Evolutionary conservation across 2,329 filamentous ascomycete genomes (phyloP).

Genomic region (Colletotrichum tamarilloi): DNA sequence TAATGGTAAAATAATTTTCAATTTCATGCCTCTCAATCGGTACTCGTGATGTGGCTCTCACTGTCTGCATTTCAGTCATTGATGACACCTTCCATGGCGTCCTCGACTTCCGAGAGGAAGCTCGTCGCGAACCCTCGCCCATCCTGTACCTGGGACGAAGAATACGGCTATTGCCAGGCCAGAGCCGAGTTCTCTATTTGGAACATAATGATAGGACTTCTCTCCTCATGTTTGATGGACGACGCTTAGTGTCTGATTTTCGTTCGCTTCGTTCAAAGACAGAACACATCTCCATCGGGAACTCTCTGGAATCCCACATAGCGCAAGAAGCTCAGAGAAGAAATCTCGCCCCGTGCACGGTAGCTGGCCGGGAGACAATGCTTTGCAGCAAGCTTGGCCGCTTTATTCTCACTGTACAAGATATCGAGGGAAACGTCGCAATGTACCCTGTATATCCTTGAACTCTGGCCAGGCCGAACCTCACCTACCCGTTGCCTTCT

Average conservation of each 20-base stretch:
- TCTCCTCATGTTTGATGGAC: too few species aligned
- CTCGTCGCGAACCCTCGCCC: too few species aligned
- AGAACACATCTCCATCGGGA: not conserved
- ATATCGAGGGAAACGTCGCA: not conserved
- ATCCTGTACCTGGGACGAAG: too few species aligned
- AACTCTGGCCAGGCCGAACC: not conserved
- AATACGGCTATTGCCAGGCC: too few species aligned
- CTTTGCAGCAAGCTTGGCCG: not conserved
- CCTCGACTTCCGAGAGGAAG: too few species aligned
- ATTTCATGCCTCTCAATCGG: not conserved
- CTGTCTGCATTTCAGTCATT: too few species aligned
- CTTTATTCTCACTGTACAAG: not conserved
- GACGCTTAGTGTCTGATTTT: too few species aligned
- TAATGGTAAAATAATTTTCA: constrained; percentile 11
- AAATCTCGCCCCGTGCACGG: not conserved
- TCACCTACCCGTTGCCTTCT: not conserved
- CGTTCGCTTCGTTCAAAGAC: not conserved
- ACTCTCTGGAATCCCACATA: not conserved
- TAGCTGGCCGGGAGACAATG: not conserved
- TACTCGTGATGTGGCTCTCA: not conserved
- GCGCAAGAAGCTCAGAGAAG: not conserved
- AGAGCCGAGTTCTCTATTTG: too few species aligned
- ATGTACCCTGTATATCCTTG: not conserved
- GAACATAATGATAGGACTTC: too few species aligned
- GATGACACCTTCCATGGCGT: too few species aligned